phyloP scores from a whole-genome alignment of 2,329 filamentous ascomycete species.

The Teratosphaeria epicoccoides region DNA sequence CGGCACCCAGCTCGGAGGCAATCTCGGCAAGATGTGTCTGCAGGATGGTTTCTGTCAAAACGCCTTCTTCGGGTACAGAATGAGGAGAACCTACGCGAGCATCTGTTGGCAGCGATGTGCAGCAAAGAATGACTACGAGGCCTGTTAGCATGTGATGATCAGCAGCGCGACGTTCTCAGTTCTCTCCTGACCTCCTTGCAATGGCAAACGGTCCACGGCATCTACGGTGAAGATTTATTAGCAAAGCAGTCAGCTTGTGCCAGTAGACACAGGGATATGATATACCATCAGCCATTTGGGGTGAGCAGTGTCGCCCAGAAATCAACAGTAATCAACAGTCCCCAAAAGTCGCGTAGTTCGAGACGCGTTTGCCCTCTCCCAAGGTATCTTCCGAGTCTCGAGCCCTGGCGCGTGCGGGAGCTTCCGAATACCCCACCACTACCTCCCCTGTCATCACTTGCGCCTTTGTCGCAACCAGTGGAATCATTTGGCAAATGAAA shows the following conservation, averaged over 20 bases:
- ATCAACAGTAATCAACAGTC: not conserved
- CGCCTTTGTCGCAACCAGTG: too few species aligned
- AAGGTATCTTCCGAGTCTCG: too few species aligned
- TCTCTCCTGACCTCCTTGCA: not conserved
- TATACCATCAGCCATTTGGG: not conserved
- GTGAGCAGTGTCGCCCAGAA: not conserved
- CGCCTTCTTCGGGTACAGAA: not conserved
- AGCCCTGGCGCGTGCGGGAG: too few species aligned
- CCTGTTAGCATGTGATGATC: constrained; percentile 14
- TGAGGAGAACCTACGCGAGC: constrained; percentile 16
- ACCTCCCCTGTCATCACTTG: too few species aligned
- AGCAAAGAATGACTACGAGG: constrained; percentile 22
- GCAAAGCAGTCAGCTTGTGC: not conserved
- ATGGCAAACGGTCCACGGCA: not conserved
- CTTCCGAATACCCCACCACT: too few species aligned
- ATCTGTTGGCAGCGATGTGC: constrained; percentile 24
- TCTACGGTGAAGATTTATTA: not conserved
- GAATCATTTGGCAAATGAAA: too few species aligned
- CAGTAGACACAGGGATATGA: not conserved
- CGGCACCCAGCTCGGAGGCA: constrained; percentile 71
- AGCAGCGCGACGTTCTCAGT: not conserved
- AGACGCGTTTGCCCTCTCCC: not conserved
- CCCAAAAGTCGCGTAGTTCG: not conserved
- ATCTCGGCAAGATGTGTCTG: constrained; percentile 39
- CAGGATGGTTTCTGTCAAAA: not conserved